Percentiles rank a stretch among this genome's conserved stretches.
phyloP scores from a whole-genome alignment of 2,329 filamentous ascomycete species.

The Colletotrichum eremochloae region DNA sequence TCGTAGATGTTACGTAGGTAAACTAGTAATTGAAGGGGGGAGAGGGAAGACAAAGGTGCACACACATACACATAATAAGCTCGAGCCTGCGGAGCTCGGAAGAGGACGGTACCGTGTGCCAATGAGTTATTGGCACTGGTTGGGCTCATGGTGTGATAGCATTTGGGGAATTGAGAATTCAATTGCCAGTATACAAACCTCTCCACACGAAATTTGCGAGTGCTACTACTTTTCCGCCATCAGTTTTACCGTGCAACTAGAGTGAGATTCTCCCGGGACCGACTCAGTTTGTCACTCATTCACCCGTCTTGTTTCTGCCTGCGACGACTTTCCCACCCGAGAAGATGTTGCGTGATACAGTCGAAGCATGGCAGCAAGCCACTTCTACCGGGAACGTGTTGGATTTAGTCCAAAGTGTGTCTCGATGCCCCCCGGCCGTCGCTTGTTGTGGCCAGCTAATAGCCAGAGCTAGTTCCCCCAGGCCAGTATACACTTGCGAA shows the following conservation, averaged over 20 bases:
- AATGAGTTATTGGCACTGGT: background rate
- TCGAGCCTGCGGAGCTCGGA: background rate
- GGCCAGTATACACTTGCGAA: constrained; percentile 13
- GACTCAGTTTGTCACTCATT: background rate
- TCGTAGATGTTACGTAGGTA: background rate
- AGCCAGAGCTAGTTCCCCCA: background rate
- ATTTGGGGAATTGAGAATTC: background rate
- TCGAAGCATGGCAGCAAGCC: constrained; percentile 1
- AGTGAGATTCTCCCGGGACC: background rate
- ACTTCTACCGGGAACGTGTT: background rate
- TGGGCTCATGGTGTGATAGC: background rate
- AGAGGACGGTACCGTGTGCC: background rate
- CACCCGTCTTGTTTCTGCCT: background rate
- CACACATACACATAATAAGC: no score
- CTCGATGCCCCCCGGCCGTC: no score
- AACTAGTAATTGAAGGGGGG: background rate
- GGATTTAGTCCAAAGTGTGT: background rate
- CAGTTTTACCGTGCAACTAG: no score
- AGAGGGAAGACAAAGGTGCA: background rate
- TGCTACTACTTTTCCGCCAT: background rate
- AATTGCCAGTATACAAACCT: background rate
- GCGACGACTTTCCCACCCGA: background rate
- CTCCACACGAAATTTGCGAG: background rate
- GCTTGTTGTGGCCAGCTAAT: background rate
- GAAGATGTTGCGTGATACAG: constrained; percentile 7